Base-by-base conservation (phyloP, 768 basidiomycete genomes). In the Coprinopsis cinerea region DNA sequence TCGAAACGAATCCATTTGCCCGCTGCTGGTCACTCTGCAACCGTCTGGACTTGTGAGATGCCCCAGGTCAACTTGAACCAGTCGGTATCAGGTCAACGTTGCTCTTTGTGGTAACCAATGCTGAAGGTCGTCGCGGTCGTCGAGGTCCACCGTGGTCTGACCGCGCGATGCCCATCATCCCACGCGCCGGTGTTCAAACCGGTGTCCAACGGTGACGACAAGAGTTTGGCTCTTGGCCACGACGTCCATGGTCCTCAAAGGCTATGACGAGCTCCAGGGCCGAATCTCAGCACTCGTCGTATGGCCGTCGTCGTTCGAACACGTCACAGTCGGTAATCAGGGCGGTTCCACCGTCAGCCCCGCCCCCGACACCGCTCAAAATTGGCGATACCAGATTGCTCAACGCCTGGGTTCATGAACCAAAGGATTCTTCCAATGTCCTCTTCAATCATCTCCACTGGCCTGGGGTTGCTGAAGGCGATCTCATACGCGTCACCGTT, bases 401-500 rank as follows among this genome's bases (percentile, higher is more conserved):
- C 41, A 85, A 81, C 30, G 72, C 75, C 11, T 89, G 88, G 88
- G 85, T 90, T 2, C 83, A 87, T 59, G 84, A 88, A 49, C 52
- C 73, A 28, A 83, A 81, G 58, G 80, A 84, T 46, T 75, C 78
- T 0, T 61, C 73, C 6, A 65, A 66, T 15, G 81, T 88, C 48
- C 69, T 81, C 15, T 75, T 92, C 62, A 90, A 91, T 55, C 83
- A 83, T 37, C 69, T 79, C 10, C 79, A 73, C 62, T 89, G 86
- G 84, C 85, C 86, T 4, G 90, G 90, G 2, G 83, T 89, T 26
- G 69, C 72, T 39, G 84, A 86, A 56, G 90, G 88, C 6, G 89
- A 92, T 57, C 67, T 88, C 60, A 59, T 92, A 35, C 74, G 78
- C 47, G 77, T 90, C 13, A 65, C 59, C 47, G 66, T 67, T 40